Evolutionary conservation across 1,139 yeast genomes (phyloP).

Genomic region (Geotrichum siamense): DNA sequence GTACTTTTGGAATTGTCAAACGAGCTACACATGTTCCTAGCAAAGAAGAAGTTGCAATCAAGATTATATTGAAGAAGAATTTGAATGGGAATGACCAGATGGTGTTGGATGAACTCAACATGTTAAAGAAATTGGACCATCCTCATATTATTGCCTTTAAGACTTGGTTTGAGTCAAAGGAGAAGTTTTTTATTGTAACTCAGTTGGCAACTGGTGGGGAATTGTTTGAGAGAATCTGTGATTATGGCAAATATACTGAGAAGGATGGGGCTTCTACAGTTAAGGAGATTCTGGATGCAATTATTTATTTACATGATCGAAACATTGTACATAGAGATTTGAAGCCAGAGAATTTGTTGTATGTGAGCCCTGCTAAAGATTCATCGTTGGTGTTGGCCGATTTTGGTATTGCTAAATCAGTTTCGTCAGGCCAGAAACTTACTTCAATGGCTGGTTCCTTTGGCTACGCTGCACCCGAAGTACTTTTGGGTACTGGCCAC

Average conservation of each 20-base stretch:
- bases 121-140: slow-evolving; percentile 59
- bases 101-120: slow-evolving; percentile 66
- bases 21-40: slow-evolving; percentile 56
- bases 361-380: slow-evolving; percentile 46
- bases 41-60: slow-evolving; percentile 74
- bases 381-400: slow-evolving; percentile 80
- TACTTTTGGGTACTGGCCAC: slow-evolving; percentile 67
- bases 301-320: slow-evolving; percentile 60
- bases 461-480: slow-evolving; percentile 95
- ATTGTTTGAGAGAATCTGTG: slow-evolving; percentile 72
- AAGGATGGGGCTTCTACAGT: slow-evolving; percentile 69
- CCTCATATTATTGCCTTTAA: slow-evolving; percentile 77
- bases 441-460: slow-evolving; percentile 81
- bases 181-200: slow-evolving; percentile 38
- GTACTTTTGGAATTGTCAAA: slow-evolving; percentile 84
- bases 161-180: slow-evolving; percentile 86
- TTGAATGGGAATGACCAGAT: slow-evolving; percentile 66
- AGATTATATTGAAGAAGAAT: slow-evolving; percentile 75
- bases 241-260: slow-evolving; percentile 74
- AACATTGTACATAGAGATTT: slow-evolving; percentile 86
- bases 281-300: slow-evolving; percentile 63
- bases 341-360: slow-evolving; percentile 83
- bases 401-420: slow-evolving; percentile 81
- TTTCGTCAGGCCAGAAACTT: slow-evolving; percentile 56
- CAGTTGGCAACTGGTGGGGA: slow-evolving; percentile 89